Base-by-base conservation (phyloP, 371 early-diverging fungal genomes). In the Phascolomyces articulosus region DNA sequence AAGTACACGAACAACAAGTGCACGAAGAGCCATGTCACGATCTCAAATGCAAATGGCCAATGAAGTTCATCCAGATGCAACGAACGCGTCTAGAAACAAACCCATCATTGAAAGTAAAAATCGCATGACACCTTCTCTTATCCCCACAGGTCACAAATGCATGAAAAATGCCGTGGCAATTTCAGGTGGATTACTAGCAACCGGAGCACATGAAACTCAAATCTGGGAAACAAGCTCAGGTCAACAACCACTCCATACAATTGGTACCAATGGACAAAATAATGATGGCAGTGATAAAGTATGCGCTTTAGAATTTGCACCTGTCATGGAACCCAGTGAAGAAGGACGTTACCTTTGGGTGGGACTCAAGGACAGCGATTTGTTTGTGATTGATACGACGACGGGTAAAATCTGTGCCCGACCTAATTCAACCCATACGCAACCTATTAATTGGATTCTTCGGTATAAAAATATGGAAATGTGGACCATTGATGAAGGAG, bases 401-500 rank as follows among this genome's bases (percentile, higher is more conserved):
- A 66, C 70, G 0, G 75, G 83, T 4, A 58, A 83, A 55, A 70
- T 88, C 7, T 60, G 88, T 3, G 84, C 86, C 23, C 82, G 82
- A 65, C 73, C 79, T 9, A 58, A 74, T 2, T 80, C 79, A 21
- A 76, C 77, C 4, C 95, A 95, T 60, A 74, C 68, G 20, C 74
- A 79, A 0, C 72, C 86, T 1, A 80, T 95, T 18, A 80, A 75
- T n/a, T 87, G 86, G 62, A 85, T 95, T 20, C 59, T 93, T 57
- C 83, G 89, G 7, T 70, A 80, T 40, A 55, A 68, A 16, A 79
- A 83, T 40, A 70, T 72, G 9, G 82, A 87, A 41, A 72, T 95
- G 55, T 91, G 90, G 90, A 89, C 93, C 0, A 69, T 93, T 15
- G 95, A 95, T 62, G 91, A 92, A 20, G 82, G 75, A 40, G 93